These are phyloP conservation scores for Candida yuanshanica DNA, from an alignment of 805 yeast genomes.

Conservation along the genomic window DNA sequence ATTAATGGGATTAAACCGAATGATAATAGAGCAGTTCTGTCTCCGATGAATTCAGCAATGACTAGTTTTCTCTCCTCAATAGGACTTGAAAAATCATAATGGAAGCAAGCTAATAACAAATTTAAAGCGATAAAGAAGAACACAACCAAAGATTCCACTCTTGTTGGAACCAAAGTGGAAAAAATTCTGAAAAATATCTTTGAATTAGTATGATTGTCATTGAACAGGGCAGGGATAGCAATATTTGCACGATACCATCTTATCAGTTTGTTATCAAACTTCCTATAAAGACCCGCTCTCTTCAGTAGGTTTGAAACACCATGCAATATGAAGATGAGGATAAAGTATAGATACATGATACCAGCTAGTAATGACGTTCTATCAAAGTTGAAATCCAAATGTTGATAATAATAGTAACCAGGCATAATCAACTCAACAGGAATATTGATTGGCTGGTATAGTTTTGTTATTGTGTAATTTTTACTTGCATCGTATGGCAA, in stretches of 20 bases:
- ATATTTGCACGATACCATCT: slow-evolving; percentile 17
- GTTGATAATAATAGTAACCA: slow-evolving; percentile 4
- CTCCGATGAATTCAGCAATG: slow-evolving; percentile 8
- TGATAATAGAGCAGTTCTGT: slow-evolving; percentile 21
- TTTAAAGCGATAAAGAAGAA: slow-evolving; percentile 28
- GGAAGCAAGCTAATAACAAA: slow-evolving; percentile 8
- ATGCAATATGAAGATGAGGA: slow-evolving; percentile 31
- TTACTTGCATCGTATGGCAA: slow-evolving; percentile 3
- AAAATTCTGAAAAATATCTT: slow-evolving; percentile 1
- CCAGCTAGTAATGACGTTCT: slow-evolving; percentile 21
- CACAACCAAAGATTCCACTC: slow-evolving; percentile 25
- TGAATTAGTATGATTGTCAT: slow-evolving; percentile 12
- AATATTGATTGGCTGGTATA: slow-evolving; percentile 12
- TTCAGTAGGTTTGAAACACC: slow-evolving; percentile 28
- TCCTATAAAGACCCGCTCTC: slow-evolving; percentile 18
- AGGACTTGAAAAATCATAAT: slow-evolving; percentile 7
- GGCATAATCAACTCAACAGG: background rate
- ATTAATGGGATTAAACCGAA: slow-evolving; percentile 45
- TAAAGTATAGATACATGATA: slow-evolving; percentile 34
- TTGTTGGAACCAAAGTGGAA: slow-evolving; percentile 18
- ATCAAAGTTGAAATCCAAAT: slow-evolving; percentile 16
- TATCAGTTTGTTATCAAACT: slow-evolving; percentile 9
- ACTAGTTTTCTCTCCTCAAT: background rate
- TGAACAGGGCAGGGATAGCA: slow-evolving; percentile 19
- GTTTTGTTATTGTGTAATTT: slow-evolving; percentile 5